Conservation (phyloP, 2,329 filamentous ascomycete genomes). For the Alternaria hordeiaustralica region DNA sequence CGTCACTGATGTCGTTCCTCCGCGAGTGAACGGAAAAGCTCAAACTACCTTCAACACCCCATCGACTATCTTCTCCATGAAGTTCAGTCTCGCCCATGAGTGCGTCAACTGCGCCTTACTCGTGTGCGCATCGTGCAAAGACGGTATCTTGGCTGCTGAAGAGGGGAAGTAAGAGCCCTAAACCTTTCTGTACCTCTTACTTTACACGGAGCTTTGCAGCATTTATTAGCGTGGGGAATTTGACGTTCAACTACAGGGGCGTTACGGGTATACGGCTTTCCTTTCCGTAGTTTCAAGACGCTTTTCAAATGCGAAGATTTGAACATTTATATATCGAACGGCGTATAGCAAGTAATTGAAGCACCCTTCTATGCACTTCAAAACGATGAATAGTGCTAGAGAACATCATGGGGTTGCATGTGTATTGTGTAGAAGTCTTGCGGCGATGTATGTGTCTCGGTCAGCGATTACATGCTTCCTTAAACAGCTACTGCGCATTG, state of each 20-base stretch:
- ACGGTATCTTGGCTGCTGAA: slow-evolving; percentile 2
- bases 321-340: background rate
- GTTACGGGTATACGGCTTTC: background rate
- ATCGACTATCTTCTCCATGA: background rate
- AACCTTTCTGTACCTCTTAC: background rate
- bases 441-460: background rate
- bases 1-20: background rate
- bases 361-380: background rate
- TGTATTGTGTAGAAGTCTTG: background rate
- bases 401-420: background rate
- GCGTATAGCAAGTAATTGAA: background rate
- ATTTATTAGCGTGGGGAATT: background rate
- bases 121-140: slow-evolving; percentile 33
- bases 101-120: slow-evolving; percentile 30
- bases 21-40: too few species aligned
- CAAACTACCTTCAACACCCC: background rate
- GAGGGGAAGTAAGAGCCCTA: background rate
- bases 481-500: too few species aligned
- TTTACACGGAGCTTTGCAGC: background rate
- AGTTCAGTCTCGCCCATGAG: slow-evolving; percentile 35
- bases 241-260: background rate
- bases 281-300: background rate
- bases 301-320: background rate
- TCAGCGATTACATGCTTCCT: background rate
- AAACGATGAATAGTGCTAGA: background rate